Conservation (phyloP, 1,284 basidiomycete genomes). For the Thecaphora thlaspeos region DNA sequence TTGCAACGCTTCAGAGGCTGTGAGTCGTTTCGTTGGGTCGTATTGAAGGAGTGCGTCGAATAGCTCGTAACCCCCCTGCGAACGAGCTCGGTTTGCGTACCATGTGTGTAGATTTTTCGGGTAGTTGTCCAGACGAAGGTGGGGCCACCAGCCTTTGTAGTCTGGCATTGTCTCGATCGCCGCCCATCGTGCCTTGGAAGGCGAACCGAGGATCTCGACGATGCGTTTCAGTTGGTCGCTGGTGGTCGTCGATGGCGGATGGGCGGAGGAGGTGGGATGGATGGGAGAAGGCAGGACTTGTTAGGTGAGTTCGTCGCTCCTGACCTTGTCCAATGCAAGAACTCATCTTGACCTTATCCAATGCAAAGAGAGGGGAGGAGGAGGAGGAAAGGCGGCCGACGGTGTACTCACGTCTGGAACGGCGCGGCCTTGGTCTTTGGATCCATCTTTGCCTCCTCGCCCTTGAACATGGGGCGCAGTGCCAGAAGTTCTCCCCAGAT, state of each 20-base stretch:
- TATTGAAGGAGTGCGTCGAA: slow-evolving; percentile 63
- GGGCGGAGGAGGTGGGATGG: too few relatives aligned
- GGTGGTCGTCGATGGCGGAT: too few relatives aligned
- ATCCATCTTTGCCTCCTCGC: slow-evolving; percentile 95
- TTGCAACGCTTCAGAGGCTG: slow-evolving; percentile 74
- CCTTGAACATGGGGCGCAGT: slow-evolving; percentile 94
- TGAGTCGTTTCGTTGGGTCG: slow-evolving; percentile 82
- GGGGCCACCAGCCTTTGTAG: slow-evolving; percentile 68
- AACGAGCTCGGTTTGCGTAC: slow-evolving; percentile 69
- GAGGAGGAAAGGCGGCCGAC: too few relatives aligned
- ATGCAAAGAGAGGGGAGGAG: too few relatives aligned
- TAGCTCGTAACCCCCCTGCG: slow-evolving; percentile 41
- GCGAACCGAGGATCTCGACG: slow-evolving; percentile 88
- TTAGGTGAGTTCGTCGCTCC: too few relatives aligned
- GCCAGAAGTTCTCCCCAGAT: slow-evolving; percentile 94
- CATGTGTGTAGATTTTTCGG: slow-evolving; percentile 71
- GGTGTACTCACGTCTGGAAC: slow-evolving; percentile 50
- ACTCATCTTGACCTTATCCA: too few relatives aligned
- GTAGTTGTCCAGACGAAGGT: slow-evolving; percentile 58
- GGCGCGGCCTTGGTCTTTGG: slow-evolving; percentile 51
- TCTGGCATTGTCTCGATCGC: slow-evolving; percentile 76
- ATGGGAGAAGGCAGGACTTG: too few relatives aligned
- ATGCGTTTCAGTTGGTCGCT: slow-evolving; percentile 91
- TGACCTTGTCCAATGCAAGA: too few relatives aligned
- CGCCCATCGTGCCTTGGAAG: slow-evolving; percentile 82